Percentiles rank a stretch among this genome's conserved stretches.
Evolutionary conservation across 345 rosid genomes (phyloP).

Genomic region (Linum usitatissimum): DNA sequence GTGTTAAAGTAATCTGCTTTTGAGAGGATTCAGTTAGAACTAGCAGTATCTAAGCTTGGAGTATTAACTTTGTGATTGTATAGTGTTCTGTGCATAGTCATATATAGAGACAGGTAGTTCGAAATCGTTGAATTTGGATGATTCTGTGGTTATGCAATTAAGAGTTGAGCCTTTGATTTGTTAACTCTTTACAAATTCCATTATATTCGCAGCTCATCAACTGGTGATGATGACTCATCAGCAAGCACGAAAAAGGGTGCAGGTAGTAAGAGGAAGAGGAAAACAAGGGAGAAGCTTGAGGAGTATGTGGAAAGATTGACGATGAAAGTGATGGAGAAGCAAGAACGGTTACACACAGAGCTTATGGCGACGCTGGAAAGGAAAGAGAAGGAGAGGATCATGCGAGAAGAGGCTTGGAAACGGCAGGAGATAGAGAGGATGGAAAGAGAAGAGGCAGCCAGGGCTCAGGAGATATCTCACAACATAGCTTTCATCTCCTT

Average conservation of each 20-base stretch:
- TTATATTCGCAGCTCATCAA: slow-evolving; percentile 37
- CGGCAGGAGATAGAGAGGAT: slow-evolving; percentile 50
- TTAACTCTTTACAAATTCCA: slow-evolving; percentile 2
- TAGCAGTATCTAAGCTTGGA: too few species aligned
- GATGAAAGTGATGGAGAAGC: slow-evolving; percentile 52
- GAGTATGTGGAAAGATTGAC: slow-evolving; percentile 42
- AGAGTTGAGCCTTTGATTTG: not conserved
- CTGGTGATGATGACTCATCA: slow-evolving; percentile 25
- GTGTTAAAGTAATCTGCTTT: too few species aligned
- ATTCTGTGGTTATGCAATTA: too few species aligned
- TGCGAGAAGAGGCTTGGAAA: slow-evolving; percentile 76
- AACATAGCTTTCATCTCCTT: slow-evolving; percentile 51
- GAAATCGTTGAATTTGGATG: too few species aligned
- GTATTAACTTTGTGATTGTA: too few species aligned
- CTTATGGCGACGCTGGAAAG: slow-evolving; percentile 56
- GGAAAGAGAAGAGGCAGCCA: slow-evolving; percentile 42
- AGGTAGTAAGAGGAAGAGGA: slow-evolving; percentile 46
- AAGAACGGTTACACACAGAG: slow-evolving; percentile 64
- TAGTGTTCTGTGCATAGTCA: too few species aligned
- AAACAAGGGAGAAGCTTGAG: slow-evolving; percentile 32
- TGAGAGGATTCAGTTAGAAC: too few species aligned
- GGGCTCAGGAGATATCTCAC: slow-evolving; percentile 44
- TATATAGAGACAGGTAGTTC: too few species aligned
- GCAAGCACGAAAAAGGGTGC: slow-evolving; percentile 14
- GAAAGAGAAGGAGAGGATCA: slow-evolving; percentile 51